Conservation (phyloP, 1,284 basidiomycete species). For the Cutaneotrichosporon sp. region DNA sequence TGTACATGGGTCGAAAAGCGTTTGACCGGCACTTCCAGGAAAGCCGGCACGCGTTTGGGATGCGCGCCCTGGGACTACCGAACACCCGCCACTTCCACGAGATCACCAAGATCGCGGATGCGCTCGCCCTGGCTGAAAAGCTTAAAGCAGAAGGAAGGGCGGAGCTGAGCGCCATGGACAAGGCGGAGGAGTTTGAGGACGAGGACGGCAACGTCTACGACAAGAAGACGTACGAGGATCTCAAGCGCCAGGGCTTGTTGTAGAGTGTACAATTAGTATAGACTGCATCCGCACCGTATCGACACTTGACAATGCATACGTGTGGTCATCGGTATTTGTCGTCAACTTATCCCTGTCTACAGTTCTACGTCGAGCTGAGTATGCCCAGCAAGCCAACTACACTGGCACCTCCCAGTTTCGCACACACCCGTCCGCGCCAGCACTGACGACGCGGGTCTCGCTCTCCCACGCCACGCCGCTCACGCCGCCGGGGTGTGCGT, state of each 20-base stretch:
- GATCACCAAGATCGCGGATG: conserved; percentile 95
- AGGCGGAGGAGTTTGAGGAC: conserved; percentile 94
- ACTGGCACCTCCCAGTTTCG: conserved; percentile 57
- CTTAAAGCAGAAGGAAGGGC: conserved; percentile 88
- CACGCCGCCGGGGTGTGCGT: conserved; percentile 75
- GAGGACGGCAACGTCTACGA: conserved; percentile 82
- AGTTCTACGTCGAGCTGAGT: neutral
- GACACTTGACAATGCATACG: neutral
- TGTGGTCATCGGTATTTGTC: neutral
- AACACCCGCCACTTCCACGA: conserved; percentile 99
- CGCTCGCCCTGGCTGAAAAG: conserved; percentile 87
- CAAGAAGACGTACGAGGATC: conserved; percentile 47
- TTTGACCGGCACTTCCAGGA: conserved; percentile 59
- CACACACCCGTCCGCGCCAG: conserved; percentile 79
- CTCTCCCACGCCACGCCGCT: conserved; percentile 75
- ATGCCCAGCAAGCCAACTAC: too few relatives aligned
- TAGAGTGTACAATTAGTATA: conserved; percentile 12
- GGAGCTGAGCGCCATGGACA: conserved; percentile 84
- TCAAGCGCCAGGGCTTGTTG: conserved; percentile 47
- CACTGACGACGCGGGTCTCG: conserved; percentile 59
- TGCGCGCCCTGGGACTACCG: conserved; percentile 93
- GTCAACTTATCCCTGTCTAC: too few relatives aligned
- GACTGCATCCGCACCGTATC: neutral
- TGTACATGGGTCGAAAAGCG: conserved; percentile 73
- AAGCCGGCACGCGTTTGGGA: conserved; percentile 93